These are phyloP conservation scores for Cyberlindnera misumaiensis DNA, from an alignment of 805 yeast species.

Conservation along the genomic window DNA sequence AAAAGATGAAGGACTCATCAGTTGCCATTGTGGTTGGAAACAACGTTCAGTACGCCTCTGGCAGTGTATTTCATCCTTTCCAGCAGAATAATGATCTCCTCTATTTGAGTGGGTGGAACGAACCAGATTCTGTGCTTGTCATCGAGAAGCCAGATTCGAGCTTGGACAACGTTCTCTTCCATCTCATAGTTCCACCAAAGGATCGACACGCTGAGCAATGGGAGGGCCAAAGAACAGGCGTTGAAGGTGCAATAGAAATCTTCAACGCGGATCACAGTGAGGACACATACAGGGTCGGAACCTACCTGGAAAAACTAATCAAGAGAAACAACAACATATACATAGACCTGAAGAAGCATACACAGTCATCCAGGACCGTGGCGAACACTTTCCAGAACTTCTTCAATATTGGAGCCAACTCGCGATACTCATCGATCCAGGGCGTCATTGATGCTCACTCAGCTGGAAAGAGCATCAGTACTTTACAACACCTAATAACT, in stretches of 20 bases:
- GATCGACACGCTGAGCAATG: slow-evolving; percentile 76
- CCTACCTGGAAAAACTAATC: slow-evolving; percentile 41
- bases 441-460: slow-evolving; percentile 21
- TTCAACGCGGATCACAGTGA: slow-evolving; percentile 82
- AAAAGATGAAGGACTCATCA: slow-evolving; percentile 51
- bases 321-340: slow-evolving; percentile 44
- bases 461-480: slow-evolving; percentile 31
- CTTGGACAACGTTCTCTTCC: slow-evolving; percentile 52
- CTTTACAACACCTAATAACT: slow-evolving; percentile 38
- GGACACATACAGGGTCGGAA: slow-evolving; percentile 37
- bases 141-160: slow-evolving; percentile 54
- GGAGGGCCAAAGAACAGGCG: slow-evolving; percentile 93
- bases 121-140: slow-evolving; percentile 70
- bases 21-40: slow-evolving; percentile 72
- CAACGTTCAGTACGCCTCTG: slow-evolving; percentile 72
- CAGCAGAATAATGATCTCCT: slow-evolving; percentile 87
- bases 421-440: slow-evolving; percentile 23
- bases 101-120: slow-evolving; percentile 89
- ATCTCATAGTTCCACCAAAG: slow-evolving; percentile 81
- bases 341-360: slow-evolving; percentile 37
- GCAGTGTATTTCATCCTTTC: slow-evolving; percentile 85
- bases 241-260: slow-evolving; percentile 69
- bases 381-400: slow-evolving; percentile 23
- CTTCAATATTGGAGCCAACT: slow-evolving; percentile 22
- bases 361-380: slow-evolving; percentile 10